Conservation (phyloP, 2,329 filamentous ascomycete genomes). For the Rhinocladiella similis region DNA sequence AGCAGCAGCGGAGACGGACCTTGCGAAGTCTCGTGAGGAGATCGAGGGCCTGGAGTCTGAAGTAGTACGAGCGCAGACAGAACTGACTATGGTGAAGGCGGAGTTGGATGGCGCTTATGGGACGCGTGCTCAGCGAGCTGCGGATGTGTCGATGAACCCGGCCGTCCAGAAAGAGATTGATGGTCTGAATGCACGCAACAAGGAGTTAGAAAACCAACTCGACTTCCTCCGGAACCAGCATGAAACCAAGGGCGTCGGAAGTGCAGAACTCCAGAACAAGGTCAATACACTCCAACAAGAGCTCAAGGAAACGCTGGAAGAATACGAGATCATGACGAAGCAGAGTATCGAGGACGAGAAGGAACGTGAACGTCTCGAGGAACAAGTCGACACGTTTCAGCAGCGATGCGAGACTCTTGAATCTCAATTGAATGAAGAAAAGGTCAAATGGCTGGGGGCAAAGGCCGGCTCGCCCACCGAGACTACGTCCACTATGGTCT, state of each 20-base stretch:
- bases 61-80: slow-evolving; percentile 66
- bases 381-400: slow-evolving; percentile 62
- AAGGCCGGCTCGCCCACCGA: slow-evolving; percentile 48
- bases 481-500: slow-evolving; percentile 65
- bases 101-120: slow-evolving; percentile 96
- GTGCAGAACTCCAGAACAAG: slow-evolving; percentile 44
- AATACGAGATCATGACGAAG: slow-evolving; percentile 70
- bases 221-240: slow-evolving; percentile 41
- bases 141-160: slow-evolving; percentile 60
- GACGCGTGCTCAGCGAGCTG: slow-evolving; percentile 65
- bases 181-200: slow-evolving; percentile 51
- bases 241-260: slow-evolving; percentile 29
- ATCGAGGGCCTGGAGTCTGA: slow-evolving; percentile 60
- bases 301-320: slow-evolving; percentile 65
- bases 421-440: slow-evolving; percentile 65
- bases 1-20: slow-evolving; percentile 38
- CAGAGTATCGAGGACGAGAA: slow-evolving; percentile 70
- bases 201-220: slow-evolving; percentile 48
- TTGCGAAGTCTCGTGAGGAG: slow-evolving; percentile 48
- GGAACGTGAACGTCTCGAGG: slow-evolving; percentile 66
- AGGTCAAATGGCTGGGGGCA: slow-evolving; percentile 64
- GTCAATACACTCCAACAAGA: slow-evolving; percentile 63
- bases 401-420: slow-evolving; percentile 66
- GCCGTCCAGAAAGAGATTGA: slow-evolving; percentile 62
- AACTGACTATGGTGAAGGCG: slow-evolving; percentile 85